These are phyloP conservation scores for Suhomyces sp. DNA, from an alignment of 805 yeast species.

Conservation along the genomic window DNA sequence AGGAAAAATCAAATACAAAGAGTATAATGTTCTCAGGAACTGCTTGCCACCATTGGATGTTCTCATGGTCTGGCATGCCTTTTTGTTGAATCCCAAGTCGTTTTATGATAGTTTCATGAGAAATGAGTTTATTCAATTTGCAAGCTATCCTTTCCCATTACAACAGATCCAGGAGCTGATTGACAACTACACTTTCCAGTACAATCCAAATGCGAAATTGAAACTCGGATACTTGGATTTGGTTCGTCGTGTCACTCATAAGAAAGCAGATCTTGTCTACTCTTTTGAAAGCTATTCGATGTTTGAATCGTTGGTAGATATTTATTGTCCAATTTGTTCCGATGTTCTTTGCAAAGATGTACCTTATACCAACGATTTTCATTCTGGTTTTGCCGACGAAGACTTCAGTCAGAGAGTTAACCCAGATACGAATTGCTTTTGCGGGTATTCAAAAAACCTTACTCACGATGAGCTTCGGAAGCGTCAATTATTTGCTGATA, in stretches of 20 bases:
- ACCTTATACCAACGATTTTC: slow-evolving; percentile 9
- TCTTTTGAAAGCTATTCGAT: slow-evolving; percentile 3
- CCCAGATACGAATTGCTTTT: slow-evolving; percentile 9
- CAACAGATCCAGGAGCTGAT: slow-evolving; percentile 9
- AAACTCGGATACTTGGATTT: slow-evolving; percentile 9
- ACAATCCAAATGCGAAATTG: slow-evolving; percentile 9
- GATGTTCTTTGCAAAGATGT: slow-evolving; percentile 8
- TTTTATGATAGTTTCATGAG: slow-evolving; percentile 16
- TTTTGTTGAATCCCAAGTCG: slow-evolving; percentile 19
- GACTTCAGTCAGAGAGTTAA: slow-evolving; percentile 6
- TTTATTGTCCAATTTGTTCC: slow-evolving; percentile 16
- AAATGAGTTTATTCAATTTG: slow-evolving; percentile 15
- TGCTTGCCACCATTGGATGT: slow-evolving; percentile 26
- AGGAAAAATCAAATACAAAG: slow-evolving; percentile 1
- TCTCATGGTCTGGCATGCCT: slow-evolving; percentile 24
- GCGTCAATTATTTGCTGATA: slow-evolving; percentile 17
- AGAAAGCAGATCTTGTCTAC: background rate
- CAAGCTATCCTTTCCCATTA: slow-evolving; percentile 20
- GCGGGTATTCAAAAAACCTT: slow-evolving; percentile 12
- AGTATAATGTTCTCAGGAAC: slow-evolving; percentile 2
- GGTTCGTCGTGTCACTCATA: background rate
- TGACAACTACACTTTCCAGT: slow-evolving; percentile 13
- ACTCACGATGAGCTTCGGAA: slow-evolving; percentile 23
- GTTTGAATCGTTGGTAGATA: slow-evolving; percentile 7
- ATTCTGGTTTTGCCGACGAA: slow-evolving; percentile 16